Evolutionary conservation across 768 basidiomycete species (phyloP).

Genomic region (Lentinula sp.): DNA sequence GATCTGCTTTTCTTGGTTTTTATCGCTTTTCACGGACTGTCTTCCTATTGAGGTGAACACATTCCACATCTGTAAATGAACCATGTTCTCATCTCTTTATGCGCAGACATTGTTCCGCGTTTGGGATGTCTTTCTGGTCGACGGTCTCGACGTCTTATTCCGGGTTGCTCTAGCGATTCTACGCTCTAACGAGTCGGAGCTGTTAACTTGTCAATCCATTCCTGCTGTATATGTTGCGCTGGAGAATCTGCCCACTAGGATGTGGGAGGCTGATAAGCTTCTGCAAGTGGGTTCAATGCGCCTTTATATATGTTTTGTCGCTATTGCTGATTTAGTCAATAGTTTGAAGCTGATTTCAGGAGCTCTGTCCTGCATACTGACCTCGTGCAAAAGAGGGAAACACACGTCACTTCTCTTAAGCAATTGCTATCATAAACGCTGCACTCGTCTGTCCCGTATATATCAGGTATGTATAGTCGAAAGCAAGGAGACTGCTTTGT

Average conservation of each 20-base stretch:
- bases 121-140: slow-evolving; percentile 94
- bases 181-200: slow-evolving; percentile 75
- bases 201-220: slow-evolving; percentile 78
- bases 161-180: slow-evolving; percentile 87
- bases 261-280: slow-evolving; percentile 91
- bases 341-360: slow-evolving; percentile 59
- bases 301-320: neutral
- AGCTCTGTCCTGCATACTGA: slow-evolving; percentile 46
- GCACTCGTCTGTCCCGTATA: neutral
- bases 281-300: slow-evolving; percentile 57
- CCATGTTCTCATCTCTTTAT: slow-evolving; percentile 2
- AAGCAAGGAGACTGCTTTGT: too few relatives aligned
- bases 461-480: too few relatives aligned
- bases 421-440: slow-evolving; percentile 28
- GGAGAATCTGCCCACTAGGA: slow-evolving; percentile 83
- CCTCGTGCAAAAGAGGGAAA: slow-evolving; percentile 45
- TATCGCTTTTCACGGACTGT: slow-evolving; percentile 94
- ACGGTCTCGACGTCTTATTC: slow-evolving; percentile 88
- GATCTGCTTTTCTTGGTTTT: slow-evolving; percentile 98
- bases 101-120: slow-evolving; percentile 85
- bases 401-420: slow-evolving; percentile 41
- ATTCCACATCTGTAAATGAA: neutral
- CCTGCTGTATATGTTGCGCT: slow-evolving; percentile 86
- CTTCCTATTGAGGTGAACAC: slow-evolving; percentile 81
- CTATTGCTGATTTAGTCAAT: neutral